These are phyloP conservation scores for Prunus salicina DNA, from an alignment of 306 rosid species.

Conservation along the genomic window DNA sequence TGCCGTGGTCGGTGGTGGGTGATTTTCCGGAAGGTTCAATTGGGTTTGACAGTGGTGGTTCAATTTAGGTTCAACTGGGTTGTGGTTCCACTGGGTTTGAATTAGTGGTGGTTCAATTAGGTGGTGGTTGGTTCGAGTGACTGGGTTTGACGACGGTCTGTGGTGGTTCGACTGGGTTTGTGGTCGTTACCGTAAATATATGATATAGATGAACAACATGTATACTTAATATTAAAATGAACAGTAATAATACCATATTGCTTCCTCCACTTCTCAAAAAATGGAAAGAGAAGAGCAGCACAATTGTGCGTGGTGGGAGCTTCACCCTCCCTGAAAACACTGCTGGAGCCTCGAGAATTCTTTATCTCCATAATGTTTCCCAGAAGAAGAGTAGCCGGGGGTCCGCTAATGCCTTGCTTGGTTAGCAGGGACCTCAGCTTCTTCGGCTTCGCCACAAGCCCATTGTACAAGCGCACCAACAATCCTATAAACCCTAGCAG, in stretches of 20 bases:
- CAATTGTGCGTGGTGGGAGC: background rate
- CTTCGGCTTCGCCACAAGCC: constrained; percentile 27
- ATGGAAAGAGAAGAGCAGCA: constrained; percentile 25
- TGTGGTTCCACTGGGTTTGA: too few relatives aligned
- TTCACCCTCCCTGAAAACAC: background rate
- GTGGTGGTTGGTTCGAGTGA: too few relatives aligned
- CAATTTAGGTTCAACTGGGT: too few relatives aligned
- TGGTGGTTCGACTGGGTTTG: too few relatives aligned
- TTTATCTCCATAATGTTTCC: constrained; percentile 42
- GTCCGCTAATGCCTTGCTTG: constrained; percentile 51
- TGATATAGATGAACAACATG: too few relatives aligned
- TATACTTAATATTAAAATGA: too few relatives aligned
- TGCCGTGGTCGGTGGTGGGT: too few relatives aligned
- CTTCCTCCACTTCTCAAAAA: constrained; percentile 38
- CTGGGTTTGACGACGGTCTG: too few relatives aligned
- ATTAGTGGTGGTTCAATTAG: too few relatives aligned
- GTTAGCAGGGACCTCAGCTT: constrained; percentile 29
- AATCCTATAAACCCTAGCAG: background rate
- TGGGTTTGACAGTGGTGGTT: too few relatives aligned
- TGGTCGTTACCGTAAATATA: too few relatives aligned
- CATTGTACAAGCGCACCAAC: constrained; percentile 14
- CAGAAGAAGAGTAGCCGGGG: constrained; percentile 34
- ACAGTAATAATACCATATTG: constrained; percentile 26
- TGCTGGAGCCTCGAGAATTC: constrained; percentile 9
- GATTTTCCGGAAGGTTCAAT: too few relatives aligned